Evolutionary conservation across 73 alveolate species (phyloP), one percentile per base, ranked within the genome.

Genomic region (Breviolum minutum): DNA sequence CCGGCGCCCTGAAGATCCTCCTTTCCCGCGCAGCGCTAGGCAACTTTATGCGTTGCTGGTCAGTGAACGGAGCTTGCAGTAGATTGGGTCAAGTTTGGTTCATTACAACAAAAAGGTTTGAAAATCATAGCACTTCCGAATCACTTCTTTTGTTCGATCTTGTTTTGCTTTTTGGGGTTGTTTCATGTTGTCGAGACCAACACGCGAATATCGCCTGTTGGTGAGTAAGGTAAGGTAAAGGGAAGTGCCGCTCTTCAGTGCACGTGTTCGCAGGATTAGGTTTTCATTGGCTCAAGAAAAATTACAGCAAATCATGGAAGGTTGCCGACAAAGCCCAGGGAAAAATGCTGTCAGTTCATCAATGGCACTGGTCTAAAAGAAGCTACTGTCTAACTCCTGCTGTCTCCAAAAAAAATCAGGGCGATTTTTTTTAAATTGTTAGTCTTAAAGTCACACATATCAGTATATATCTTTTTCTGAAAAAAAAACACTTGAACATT

Each of bases 1-100:
- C 95, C 80, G 95, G 20, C 62, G 82, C 8, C 95, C 95, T 14
- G 95, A 87, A 48, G 95, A 88, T 30, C 95, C 95, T 1, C 95
- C 95, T 2, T 88, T 88, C 70, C 95, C 95, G 22, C 95, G 95
- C 84, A 29, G 32, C 64, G 61, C 95, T 30, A 7, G 26, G 24
- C 85, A 64, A 70, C 84, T 88, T 60, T 88, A 88, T 24, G 85
- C 85, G 82, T 54, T 88, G 84, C 84, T 74, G 62, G 79, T 77
- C 32, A 61, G 19, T 69, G 90, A 13, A 48, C 12, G 30, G 82
- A 17, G 24, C 11, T 66, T 11, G n/a, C n/a, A n/a, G n/a, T n/a
- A n/a, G n/a, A n/a, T n/a, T n/a, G n/a, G n/a, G n/a, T n/a, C n/a
- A n/a, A n/a, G n/a, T n/a, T n/a, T n/a, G n/a, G n/a, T n/a, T n/a